These are phyloP conservation scores for Penicillium sp. DNA, from an alignment of 2,329 filamentous ascomycete species.

Conservation along the genomic window DNA sequence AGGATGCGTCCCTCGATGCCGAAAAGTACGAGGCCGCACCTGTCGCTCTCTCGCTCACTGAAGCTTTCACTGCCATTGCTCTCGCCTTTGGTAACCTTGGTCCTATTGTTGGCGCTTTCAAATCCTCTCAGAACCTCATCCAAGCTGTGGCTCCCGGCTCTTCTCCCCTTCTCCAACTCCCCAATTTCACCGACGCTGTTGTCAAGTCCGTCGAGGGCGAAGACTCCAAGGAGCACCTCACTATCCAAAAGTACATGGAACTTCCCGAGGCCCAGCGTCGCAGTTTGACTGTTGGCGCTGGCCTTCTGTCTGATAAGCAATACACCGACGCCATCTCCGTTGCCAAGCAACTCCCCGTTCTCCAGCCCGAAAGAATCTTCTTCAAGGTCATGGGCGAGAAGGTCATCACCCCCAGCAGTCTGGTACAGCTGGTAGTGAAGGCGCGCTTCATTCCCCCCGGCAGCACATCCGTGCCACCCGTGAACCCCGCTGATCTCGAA, in stretches of 20 bases:
- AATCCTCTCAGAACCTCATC: slow-evolving; percentile 80
- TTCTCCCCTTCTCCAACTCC: slow-evolving; percentile 89
- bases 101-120: slow-evolving; percentile 80
- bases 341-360: slow-evolving; percentile 78
- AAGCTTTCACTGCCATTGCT: slow-evolving; percentile 82
- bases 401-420: slow-evolving; percentile 84
- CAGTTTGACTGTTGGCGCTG: slow-evolving; percentile 67
- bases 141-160: slow-evolving; percentile 83
- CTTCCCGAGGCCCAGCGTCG: slow-evolving; percentile 74
- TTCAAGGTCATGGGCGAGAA: slow-evolving; percentile 98
- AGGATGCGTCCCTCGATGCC: slow-evolving; percentile 73
- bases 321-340: slow-evolving; percentile 75
- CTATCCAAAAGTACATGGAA: slow-evolving; percentile 86
- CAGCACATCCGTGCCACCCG: slow-evolving; percentile 69
- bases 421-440: slow-evolving; percentile 94
- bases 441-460: slow-evolving; percentile 90
- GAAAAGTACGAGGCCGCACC: slow-evolving; percentile 90
- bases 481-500: slow-evolving; percentile 79
- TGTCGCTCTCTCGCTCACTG: slow-evolving; percentile 79
- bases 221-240: slow-evolving; percentile 69
- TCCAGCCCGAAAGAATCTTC: slow-evolving; percentile 88
- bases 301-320: slow-evolving; percentile 72
- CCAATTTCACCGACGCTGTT: slow-evolving; percentile 72
- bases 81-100: slow-evolving; percentile 83
- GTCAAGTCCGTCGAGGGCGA: slow-evolving; percentile 56